A percentile compares a stretch with the other conserved stretches of the same genome.
Evolutionary conservation across 2,329 filamentous ascomycete genomes (phyloP).

Genomic region (Colletotrichum sp.): DNA sequence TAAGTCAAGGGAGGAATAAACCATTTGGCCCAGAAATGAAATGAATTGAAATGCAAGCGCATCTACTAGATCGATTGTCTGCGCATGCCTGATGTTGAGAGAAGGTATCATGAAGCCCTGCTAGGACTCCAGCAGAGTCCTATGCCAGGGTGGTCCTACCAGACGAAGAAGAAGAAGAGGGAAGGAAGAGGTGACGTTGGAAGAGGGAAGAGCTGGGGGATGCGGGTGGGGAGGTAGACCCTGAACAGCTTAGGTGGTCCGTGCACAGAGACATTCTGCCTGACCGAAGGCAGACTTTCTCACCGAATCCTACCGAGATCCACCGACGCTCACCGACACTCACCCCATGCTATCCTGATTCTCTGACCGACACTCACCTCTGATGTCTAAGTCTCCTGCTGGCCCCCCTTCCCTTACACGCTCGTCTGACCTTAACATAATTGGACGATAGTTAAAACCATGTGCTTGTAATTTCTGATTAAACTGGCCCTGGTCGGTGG

Average conservation of each 20-base stretch:
- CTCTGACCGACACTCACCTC: background rate
- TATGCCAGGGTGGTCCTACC: background rate
- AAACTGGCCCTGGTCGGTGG: background rate
- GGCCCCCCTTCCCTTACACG: background rate
- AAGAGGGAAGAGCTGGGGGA: background rate
- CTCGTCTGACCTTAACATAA: fast-evolving
- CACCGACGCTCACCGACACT: background rate
- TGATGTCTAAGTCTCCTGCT: background rate
- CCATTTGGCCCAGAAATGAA: background rate
- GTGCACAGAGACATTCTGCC: background rate
- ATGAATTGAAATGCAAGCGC: background rate
- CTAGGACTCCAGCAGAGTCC: background rate
- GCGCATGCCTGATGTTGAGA: background rate
- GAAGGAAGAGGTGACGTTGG: background rate
- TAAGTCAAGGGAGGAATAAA: background rate
- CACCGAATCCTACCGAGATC: background rate
- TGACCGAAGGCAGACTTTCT: background rate
- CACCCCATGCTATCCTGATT: fast-evolving
- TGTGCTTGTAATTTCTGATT: background rate
- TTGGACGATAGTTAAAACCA: fast-evolving
- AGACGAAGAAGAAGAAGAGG: background rate
- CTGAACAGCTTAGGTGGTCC: background rate
- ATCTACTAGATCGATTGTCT: background rate
- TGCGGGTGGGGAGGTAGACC: background rate
- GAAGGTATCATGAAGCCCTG: background rate